Base-by-base conservation (phyloP, 2,329 filamentous ascomycete species). In the Sphaerulina musiva region DNA sequence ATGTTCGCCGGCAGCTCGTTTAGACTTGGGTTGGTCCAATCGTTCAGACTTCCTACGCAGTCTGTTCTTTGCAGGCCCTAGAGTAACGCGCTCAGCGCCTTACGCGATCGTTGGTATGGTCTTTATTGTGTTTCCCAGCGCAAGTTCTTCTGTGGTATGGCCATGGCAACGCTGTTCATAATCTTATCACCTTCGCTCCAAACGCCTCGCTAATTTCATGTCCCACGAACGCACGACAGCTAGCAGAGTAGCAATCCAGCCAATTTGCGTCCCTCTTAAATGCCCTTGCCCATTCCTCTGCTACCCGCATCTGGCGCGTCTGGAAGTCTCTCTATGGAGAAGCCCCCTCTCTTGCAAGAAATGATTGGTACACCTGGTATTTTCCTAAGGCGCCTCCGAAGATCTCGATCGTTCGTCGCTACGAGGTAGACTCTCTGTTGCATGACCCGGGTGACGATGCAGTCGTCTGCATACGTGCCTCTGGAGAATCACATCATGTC, bases 261-360 rank as follows among this genome's bases (percentile, higher is more conserved):
- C 26, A 7, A 29, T 29, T 4, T 7, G 26, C 26, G 6, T 29
- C 17, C 9, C 6, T 10, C 48, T 51, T 31, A 51, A 45, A 51
- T 51, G 4, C 48, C 48, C 40, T 51, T 51, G 48, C 48, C 48
- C 48, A 51, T 51, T 20, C 48, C 48, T 45, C 48, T 42, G 46
- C 11, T 47, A 62, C 59, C 80, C 53, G 78, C 82, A 62, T 90
- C 85, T 34, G 88, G 87, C 38, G 88, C 89, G 71, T 90, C 87
- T 4, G 91, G 91, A 59, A 96, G 73, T 31, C 91, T 82, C 78
- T 97, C 93, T 66, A 98, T 93, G 46, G 92, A 85, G 72, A 96
- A 97, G 73, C 96, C 96, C 44, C 88, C 89, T 66, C 88, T 81
- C 5, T 86, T 87, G 29, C 93, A 89, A 66, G 84, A 89, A 78